A percentile compares a stretch with the other conserved stretches of the same genome.
phyloP scores from a whole-genome alignment of 116 monocot genomes.

The Phalaenopsis hybrid region DNA sequence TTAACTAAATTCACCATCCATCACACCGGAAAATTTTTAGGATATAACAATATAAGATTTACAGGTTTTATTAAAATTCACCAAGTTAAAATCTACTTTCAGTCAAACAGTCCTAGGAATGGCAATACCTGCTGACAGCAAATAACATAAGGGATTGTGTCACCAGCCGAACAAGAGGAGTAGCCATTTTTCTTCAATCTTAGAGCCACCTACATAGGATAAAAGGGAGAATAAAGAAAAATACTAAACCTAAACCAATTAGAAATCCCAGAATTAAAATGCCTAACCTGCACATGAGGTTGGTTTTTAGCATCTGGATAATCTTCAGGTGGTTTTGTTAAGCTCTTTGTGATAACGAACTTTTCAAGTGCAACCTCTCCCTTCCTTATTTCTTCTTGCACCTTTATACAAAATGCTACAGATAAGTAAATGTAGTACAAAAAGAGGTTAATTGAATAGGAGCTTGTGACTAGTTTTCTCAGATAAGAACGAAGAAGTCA shows the following conservation, averaged over 20 bases:
- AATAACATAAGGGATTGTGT: conserved; percentile 88
- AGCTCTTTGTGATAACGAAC: conserved; percentile 79
- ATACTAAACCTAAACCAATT: neutral
- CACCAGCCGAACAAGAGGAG: conserved; percentile 64
- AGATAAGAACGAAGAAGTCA: neutral
- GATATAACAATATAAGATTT: no score
- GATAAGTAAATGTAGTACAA: neutral
- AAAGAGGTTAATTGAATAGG: neutral
- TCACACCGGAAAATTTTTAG: no score
- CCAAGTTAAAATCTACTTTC: no score
- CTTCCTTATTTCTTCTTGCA: conserved; percentile 78
- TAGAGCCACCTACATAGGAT: conserved; percentile 61
- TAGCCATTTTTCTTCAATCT: conserved; percentile 78
- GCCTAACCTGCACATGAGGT: conserved; percentile 82
- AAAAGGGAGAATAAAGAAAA: conserved; percentile 2
- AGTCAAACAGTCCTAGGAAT: neutral
- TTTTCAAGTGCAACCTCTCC: conserved; percentile 76
- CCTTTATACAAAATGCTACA: conserved; percentile 30
- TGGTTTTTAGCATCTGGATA: conserved; percentile 96
- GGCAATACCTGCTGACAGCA: conserved; percentile 69
- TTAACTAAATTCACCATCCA: no score
- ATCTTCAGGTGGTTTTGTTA: conserved; percentile 87
- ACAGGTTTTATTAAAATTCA: no score
- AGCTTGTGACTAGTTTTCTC: neutral
- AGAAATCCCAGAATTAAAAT: conserved; percentile 12